Conservation (phyloP, 2,329 filamentous ascomycete genomes). For the Fusarium globosum region DNA sequence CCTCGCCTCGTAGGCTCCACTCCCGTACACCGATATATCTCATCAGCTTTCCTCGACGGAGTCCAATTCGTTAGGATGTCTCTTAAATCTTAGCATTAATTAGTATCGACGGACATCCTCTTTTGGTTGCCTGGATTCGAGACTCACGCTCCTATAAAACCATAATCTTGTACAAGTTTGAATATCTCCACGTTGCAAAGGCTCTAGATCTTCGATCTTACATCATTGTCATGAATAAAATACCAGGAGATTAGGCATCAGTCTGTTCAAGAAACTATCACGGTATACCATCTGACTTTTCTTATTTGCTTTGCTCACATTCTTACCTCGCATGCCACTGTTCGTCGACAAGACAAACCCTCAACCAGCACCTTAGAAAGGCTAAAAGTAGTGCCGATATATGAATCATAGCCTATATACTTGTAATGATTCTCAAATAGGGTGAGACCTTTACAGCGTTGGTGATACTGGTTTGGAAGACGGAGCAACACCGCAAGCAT, state of each 20-base stretch:
- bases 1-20: neutral
- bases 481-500: neutral
- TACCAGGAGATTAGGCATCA: fast-evolving
- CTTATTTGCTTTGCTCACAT: neutral
- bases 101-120: fast-evolving
- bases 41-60: neutral
- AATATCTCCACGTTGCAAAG: neutral
- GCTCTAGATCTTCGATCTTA: neutral
- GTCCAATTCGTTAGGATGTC: neutral
- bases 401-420: fast-evolving
- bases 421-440: fast-evolving
- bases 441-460: fast-evolving
- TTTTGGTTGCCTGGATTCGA: neutral
- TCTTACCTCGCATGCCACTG: neutral
- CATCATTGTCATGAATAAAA: fast-evolving
- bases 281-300: neutral
- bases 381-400: neutral
- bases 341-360: neutral
- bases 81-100: fast-evolving
- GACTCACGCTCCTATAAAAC: fast-evolving
- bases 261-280: neutral
- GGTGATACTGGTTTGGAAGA: too few relatives aligned
- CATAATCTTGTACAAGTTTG: neutral
- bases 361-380: neutral
- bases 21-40: fast-evolving